Conservation (phyloP, 768 basidiomycete species). For the Suillus fuscotomentosus region DNA sequence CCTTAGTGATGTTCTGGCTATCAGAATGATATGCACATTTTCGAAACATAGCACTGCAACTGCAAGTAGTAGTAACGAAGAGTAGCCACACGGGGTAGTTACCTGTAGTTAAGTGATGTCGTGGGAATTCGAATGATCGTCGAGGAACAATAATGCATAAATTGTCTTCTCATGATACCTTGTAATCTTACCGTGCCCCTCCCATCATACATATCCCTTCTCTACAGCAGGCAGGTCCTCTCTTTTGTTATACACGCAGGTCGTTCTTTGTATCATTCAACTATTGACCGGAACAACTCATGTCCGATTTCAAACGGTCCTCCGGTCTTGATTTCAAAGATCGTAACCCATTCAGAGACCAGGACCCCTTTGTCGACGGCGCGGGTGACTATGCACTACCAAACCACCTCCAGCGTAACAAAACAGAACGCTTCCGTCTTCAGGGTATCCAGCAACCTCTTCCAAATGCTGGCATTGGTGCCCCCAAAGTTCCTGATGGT, state of each 20-base stretch:
- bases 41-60: too few relatives aligned
- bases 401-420: slow-evolving; percentile 75
- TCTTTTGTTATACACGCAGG: slow-evolving; percentile 18
- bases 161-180: not conserved
- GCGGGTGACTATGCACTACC: slow-evolving; percentile 25
- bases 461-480: slow-evolving; percentile 28
- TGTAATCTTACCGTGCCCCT: not conserved
- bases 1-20: not conserved
- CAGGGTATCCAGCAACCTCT: slow-evolving; percentile 79
- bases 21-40: not conserved
- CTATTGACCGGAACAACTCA: slow-evolving; percentile 14
- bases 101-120: not conserved
- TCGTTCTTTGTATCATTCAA: slow-evolving; percentile 16
- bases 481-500: slow-evolving; percentile 30
- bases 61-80: too few relatives aligned
- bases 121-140: not conserved
- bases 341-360: slow-evolving; percentile 44
- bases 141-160: not conserved
- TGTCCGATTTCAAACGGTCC: slow-evolving; percentile 40
- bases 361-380: slow-evolving; percentile 46
- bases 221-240: slow-evolving; percentile 28
- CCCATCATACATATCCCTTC: slow-evolving; percentile 5
- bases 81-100: too few relatives aligned
- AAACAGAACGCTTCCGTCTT: slow-evolving; percentile 76
- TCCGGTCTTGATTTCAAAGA: slow-evolving; percentile 75